Base-by-base conservation (phyloP, 75 land plant genomes). In the Picea glauca region DNA sequence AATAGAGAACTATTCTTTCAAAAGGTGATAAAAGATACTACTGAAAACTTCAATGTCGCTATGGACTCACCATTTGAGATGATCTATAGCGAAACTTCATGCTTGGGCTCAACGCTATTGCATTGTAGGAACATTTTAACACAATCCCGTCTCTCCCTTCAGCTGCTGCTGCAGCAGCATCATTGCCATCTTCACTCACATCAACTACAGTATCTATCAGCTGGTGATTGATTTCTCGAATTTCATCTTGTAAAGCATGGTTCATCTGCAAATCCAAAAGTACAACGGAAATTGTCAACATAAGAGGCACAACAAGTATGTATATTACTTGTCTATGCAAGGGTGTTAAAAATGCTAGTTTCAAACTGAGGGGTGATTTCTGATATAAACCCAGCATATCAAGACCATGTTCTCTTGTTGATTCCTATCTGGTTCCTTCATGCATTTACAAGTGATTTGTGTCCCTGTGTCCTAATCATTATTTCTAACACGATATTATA, bases 121-220 rank as follows among this genome's bases (percentile, higher is more conserved):
- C 99, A 86, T 58, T 92, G 61, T 85, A 98, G 13, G 89, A 85
- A 78, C 93, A 93, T 75, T 88, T 93, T 43, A 98, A 83, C 75
- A 93, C 83, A 18, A 89, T 87, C 30, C 99, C 98, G 62, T 88
- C 94, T 77, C 83, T 84, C 64, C 92, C 93, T 77, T 82, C 89
- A 70, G 90, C 88, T 31, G 80, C 87, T 15, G 85, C 83, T 43
- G 84, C 84, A 58, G 87, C 82, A 58, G 84, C 85, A 82, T 89
- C 90, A 43, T 74, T 81, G 72, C 85, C 90, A 75, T 87, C 88
- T 61, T 93, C 90, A 81, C 91, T 96, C 26, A 94, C 78, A 84
- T 86, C 91, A 26, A 96, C 92, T 1, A 84, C 82, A 8, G 98
- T 93, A 78, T 93, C 96, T 80, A 98, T 95, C 54, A 98, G 87